Evolutionary conservation across 495 filamentous ascomycete species (phyloP).

Genomic region (Talaromyces wortmannii): DNA sequence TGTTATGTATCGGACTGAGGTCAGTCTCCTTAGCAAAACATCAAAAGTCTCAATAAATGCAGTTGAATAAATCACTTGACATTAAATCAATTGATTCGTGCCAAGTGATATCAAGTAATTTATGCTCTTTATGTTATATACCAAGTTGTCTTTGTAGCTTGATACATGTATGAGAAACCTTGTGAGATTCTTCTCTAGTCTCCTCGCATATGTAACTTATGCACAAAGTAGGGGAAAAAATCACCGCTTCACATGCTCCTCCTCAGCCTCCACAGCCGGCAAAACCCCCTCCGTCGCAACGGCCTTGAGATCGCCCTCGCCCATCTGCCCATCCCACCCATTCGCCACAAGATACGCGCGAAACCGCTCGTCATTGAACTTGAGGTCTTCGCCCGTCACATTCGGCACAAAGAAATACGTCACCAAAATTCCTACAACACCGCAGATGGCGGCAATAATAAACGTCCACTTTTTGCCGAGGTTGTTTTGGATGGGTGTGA

Average conservation of each 20-base stretch:
- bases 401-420: slow-evolving; percentile 46
- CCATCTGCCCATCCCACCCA: slow-evolving; percentile 44
- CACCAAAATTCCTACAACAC: slow-evolving; percentile 41
- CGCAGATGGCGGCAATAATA: slow-evolving; percentile 45
- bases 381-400: slow-evolving; percentile 36
- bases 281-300: slow-evolving; percentile 18
- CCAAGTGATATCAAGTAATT: neutral
- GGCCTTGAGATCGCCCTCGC: slow-evolving; percentile 29
- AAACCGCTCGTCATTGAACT: slow-evolving; percentile 34
- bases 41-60: no score
- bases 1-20: neutral
- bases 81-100: no score
- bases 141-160: neutral
- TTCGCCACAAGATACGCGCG: slow-evolving; percentile 36
- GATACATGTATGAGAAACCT: no score
- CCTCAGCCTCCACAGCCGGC: neutral
- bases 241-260: neutral
- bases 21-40: neutral
- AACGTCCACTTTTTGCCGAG: slow-evolving; percentile 46
- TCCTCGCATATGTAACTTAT: neutral
- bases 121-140: neutral
- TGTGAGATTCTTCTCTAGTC: no score
- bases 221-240: neutral
- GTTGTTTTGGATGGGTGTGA: slow-evolving; percentile 34
- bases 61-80: no score